phyloP scores from a whole-genome alignment of 1,284 basidiomycete genomes.

The Cutaneotrichosporon sp. region DNA sequence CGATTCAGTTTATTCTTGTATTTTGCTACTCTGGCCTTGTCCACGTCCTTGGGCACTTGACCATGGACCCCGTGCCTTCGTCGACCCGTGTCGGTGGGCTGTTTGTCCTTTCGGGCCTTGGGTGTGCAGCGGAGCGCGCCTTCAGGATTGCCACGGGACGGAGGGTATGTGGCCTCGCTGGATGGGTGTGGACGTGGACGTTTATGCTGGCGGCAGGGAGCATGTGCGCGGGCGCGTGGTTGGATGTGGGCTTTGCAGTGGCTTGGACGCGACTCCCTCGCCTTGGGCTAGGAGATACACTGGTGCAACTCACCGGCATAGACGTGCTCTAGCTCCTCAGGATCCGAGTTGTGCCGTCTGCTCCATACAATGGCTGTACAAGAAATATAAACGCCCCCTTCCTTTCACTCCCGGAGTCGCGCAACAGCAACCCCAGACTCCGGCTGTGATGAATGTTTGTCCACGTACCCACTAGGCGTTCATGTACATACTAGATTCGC shows the following conservation, averaged over 20 bases:
- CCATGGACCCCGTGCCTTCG: slow-evolving; percentile 34
- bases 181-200: slow-evolving; percentile 37
- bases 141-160: slow-evolving; percentile 35
- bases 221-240: slow-evolving; percentile 25
- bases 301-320: neutral
- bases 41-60: slow-evolving; percentile 36
- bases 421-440: no score
- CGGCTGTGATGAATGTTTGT: no score
- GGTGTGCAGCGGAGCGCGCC: slow-evolving; percentile 29
- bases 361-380: no score
- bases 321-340: no score
- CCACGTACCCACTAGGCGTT: no score
- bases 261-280: neutral
- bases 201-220: slow-evolving; percentile 25
- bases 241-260: slow-evolving; percentile 18
- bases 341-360: no score
- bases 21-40: slow-evolving; percentile 36
- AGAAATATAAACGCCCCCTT: no score
- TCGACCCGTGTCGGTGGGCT: slow-evolving; percentile 20
- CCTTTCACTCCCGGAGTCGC: no score
- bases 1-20: slow-evolving; percentile 28
- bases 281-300: neutral
- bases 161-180: slow-evolving; percentile 31
- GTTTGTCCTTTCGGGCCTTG: slow-evolving; percentile 36
- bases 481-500: no score